Base-by-base conservation (phyloP, 129 eudicot genomes). In the Ambrosia artemisiifolia region DNA sequence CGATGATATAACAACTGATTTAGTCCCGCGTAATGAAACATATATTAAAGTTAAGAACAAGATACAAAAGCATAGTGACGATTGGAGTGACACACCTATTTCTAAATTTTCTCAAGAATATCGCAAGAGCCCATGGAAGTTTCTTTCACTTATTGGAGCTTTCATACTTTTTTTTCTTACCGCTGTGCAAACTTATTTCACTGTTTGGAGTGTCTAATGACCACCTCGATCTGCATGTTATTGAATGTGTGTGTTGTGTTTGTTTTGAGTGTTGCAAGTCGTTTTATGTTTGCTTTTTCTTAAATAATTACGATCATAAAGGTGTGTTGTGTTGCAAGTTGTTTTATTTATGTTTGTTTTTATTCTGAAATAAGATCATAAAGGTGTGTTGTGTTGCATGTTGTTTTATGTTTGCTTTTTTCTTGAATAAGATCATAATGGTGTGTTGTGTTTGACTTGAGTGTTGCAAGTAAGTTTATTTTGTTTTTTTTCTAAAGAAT, bases 91-190 rank as follows among this genome's bases (percentile, higher is more conserved):
- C 28, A 44, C 75, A 5, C 34, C 65, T 71, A 8, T 71, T 40
- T 79, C 86, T 0, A 59, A 79, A 34, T 55, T 81, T 13, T 65
- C 14, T 5, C 78, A 79, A 3, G 75, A 67, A 59, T 78, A 82
- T 51, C 71, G 76, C 36, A 75, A 71, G 17, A 75, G 53, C 63
- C 86, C 90, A 2, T 85, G 90, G 90, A 46, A 84, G 9, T 20
- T 68, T 17, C 7, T 76, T 46, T 83, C 90, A 16, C 63, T 85
- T 24, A 0, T 79, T 12, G 86, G 75, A 48, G 82, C 86, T 30
- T 9, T 75, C 42, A 0, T 75, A 32, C 63, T 75, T 43, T 74
- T 82, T 40, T 3, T 61, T 67, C 77, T 85, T 12, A 75, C 77
- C 14, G 63, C 60, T 17, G 67, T 78, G 33, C 86, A 85, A 68